Percentiles rank a stretch among this genome's conserved stretches.
Evolutionary conservation across 306 rosid species (phyloP).

Genomic region (Ochetophila trinervis): DNA sequence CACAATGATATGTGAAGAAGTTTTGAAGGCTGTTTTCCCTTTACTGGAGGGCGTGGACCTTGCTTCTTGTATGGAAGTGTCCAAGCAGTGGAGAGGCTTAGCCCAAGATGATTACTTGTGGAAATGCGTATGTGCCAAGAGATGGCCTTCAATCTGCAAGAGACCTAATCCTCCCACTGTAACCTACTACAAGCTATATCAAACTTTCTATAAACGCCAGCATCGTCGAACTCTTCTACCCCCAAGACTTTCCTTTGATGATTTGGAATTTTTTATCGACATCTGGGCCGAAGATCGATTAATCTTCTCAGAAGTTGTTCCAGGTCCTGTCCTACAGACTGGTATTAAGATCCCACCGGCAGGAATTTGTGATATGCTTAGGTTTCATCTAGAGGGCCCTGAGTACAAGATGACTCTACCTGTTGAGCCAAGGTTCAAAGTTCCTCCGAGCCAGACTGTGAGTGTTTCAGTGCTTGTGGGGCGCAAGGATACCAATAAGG

Average conservation of each 20-base stretch:
- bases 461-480: conserved; percentile 76
- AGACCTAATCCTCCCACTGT: conserved; percentile 50
- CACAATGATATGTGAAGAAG: conserved; percentile 66
- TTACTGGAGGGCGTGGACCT: conserved; percentile 85
- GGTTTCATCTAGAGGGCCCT: conserved; percentile 51
- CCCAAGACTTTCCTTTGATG: conserved; percentile 78
- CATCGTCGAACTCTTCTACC: conserved; percentile 60
- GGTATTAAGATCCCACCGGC: conserved; percentile 52
- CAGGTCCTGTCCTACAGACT: conserved; percentile 57
- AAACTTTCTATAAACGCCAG: conserved; percentile 59
- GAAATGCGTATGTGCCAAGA: conserved; percentile 83
- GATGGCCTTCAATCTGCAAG: conserved; percentile 95
- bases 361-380: conserved; percentile 57
- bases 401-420: conserved; percentile 81
- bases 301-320: conserved; percentile 74
- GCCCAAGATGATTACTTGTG: conserved; percentile 88
- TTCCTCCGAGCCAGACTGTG: conserved; percentile 58
- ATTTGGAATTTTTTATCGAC: conserved; percentile 84
- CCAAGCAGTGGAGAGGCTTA: conserved; percentile 77
- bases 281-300: conserved; percentile 64
- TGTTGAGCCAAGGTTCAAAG: conserved; percentile 66
- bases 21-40: conserved; percentile 81
- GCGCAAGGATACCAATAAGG: conserved; percentile 73
- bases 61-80: conserved; percentile 77
- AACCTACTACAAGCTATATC: conserved; percentile 62